Conservation (phyloP, 208 protist species). For the Leishmania lainsoni region DNA sequence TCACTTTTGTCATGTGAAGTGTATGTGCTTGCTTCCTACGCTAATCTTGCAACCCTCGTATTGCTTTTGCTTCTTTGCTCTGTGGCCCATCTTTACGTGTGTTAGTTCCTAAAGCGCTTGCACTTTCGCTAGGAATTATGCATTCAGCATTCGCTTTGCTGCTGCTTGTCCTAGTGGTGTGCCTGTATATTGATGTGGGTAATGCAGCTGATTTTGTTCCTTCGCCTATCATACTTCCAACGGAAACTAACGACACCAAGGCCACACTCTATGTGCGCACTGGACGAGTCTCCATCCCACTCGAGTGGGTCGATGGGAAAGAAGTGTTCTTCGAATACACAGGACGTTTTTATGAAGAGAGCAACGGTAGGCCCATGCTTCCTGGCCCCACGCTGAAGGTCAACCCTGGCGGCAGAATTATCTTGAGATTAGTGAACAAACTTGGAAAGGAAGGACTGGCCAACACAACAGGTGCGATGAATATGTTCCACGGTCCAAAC, state of each 20-base stretch:
- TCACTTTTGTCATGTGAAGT: not conserved
- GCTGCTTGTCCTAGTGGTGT: conserved; percentile 5
- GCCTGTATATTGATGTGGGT: conserved; percentile 14
- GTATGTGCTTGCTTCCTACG: not conserved
- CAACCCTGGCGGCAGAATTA: conserved; percentile 65
- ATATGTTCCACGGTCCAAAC: conserved; percentile 71
- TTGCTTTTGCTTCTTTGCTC: not conserved
- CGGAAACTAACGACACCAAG: conserved; percentile 43
- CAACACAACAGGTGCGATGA: conserved; percentile 37
- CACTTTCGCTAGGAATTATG: not conserved
- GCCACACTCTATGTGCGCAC: conserved; percentile 50
- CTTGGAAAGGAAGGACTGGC: conserved; percentile 38
- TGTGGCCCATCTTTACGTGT: too few relatives aligned
- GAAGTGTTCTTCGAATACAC: conserved; percentile 68
- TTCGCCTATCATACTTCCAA: conserved; percentile 38
- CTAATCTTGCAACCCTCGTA: not conserved
- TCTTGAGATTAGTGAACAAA: conserved; percentile 63
- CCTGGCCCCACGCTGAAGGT: conserved; percentile 73
- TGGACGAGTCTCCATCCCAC: conserved; percentile 49
- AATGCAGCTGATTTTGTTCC: conserved; percentile 21
- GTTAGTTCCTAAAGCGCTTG: not conserved
- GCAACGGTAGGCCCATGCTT: conserved; percentile 44
- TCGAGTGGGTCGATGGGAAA: conserved; percentile 32
- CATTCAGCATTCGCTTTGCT: not conserved
- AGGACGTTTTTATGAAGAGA: conserved; percentile 59